Percentiles rank a stretch among this genome's conserved stretches.
Conservation (phyloP, 2,329 filamentous ascomycete genomes). For the Aphanoascus verrucosus region DNA sequence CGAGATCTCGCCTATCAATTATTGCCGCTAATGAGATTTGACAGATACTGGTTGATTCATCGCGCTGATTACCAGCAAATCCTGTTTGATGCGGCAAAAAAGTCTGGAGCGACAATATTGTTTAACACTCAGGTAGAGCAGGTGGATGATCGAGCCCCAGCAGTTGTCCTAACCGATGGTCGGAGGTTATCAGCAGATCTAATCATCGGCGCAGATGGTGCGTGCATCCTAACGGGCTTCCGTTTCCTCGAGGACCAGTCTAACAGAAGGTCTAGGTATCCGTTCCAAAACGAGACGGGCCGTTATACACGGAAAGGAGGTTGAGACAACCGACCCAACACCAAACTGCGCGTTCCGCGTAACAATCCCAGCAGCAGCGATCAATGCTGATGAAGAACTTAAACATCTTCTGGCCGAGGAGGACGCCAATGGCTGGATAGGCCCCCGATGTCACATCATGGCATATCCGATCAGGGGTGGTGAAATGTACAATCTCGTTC, state of each 20-base stretch:
- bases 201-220: constrained; percentile 40
- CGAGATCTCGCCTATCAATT: neutral
- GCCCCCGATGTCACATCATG: constrained; percentile 22
- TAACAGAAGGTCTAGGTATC: constrained; percentile 6
- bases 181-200: constrained; percentile 27
- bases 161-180: constrained; percentile 27
- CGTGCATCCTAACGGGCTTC: constrained; percentile 24
- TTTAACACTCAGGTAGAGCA: constrained; percentile 20
- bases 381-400: constrained; percentile 11
- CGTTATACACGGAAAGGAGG: constrained; percentile 6
- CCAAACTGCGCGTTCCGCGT: constrained; percentile 8
- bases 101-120: constrained; percentile 30
- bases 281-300: constrained; percentile 10
- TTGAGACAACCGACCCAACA: constrained; percentile 3
- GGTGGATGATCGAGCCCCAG: constrained; percentile 16
- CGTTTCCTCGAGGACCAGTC: neutral
- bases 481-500: constrained; percentile 20
- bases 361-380: constrained; percentile 7
- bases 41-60: constrained; percentile 25
- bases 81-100: constrained; percentile 20
- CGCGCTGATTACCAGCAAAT: constrained; percentile 26
- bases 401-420: constrained; percentile 7
- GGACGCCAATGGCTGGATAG: constrained; percentile 21
- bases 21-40: neutral
- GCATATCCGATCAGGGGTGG: constrained; percentile 23